Conservation (phyloP, 1,284 basidiomycete genomes). For the Marasmius oreades region DNA sequence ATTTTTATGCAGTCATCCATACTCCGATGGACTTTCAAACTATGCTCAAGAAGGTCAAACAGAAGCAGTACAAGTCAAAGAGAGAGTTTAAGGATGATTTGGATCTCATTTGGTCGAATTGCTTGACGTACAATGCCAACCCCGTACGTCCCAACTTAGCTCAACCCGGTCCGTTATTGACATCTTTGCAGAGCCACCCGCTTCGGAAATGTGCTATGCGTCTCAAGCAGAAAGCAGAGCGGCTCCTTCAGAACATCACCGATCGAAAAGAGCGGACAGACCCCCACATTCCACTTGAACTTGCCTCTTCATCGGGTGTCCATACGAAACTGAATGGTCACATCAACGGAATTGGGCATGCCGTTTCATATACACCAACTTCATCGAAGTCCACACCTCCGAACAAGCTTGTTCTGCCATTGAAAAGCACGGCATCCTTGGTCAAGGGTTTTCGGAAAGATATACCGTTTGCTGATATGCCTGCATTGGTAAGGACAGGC, state of each 20-base stretch:
- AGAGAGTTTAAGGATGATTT: constrained; percentile 91
- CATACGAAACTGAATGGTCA: constrained; percentile 23
- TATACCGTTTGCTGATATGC: constrained; percentile 56
- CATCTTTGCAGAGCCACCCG: constrained; percentile 57
- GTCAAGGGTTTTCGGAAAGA: constrained; percentile 25
- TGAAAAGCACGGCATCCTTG: not conserved
- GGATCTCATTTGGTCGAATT: constrained; percentile 96
- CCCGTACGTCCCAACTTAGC: constrained; percentile 54
- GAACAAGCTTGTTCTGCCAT: constrained; percentile 16
- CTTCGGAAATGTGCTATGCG: constrained; percentile 76
- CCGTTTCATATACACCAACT: constrained; percentile 32
- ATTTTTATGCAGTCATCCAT: constrained; percentile 62
- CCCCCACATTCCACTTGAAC: constrained; percentile 52
- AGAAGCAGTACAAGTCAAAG: constrained; percentile 90
- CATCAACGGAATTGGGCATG: constrained; percentile 28
- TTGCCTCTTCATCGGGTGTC: constrained; percentile 24
- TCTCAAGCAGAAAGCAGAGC: constrained; percentile 76
- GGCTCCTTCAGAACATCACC: constrained; percentile 82
- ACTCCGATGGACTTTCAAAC: constrained; percentile 94
- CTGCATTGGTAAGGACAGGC: constrained; percentile 76
- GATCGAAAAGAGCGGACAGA: constrained; percentile 81
- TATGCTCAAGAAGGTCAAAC: constrained; percentile 90
- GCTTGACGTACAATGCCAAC: constrained; percentile 87
- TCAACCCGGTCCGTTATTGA: not conserved
- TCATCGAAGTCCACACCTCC: constrained; percentile 22